Base-by-base conservation (phyloP, 768 basidiomycete species). In the Xerocomus spinulosus region DNA sequence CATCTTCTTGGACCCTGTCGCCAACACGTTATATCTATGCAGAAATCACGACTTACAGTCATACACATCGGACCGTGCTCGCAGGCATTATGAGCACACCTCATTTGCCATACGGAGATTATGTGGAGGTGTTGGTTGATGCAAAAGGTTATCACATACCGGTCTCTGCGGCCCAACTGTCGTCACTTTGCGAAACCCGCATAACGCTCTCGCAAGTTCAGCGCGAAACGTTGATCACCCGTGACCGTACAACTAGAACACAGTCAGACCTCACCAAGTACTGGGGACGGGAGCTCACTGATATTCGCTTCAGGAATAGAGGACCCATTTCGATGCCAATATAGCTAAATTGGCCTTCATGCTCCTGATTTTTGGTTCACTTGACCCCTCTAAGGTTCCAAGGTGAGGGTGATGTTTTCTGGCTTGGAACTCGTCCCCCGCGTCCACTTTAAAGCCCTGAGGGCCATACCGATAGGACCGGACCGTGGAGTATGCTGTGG, bases 291-390 rank as follows among this genome's bases (percentile, higher is more conserved):
- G n/a, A 30, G 70, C 81, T 54, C 48, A 85, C 83, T 83, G 77
- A 58, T 82, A 83, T 48, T 74, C 66, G 9, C 82, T 82, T 71
- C 75, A 76, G 42, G 75, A 73, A 61, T 83, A 85, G 41, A 51
- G 45, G 23, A 43, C 24, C 40, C 26, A 13, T 28, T 14, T 13
- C 14, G 10, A 42, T 14, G 15, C 18, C n/a, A 26, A 21, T 17
- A 29, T 1, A 18, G 33, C 20, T 15, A 30, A 33, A 40, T 44
- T 38, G 44, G 61, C 70, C 57, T 50, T 63, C 59, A 35, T 42
- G 47, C 36, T 55, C 52, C 10, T 63, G 55, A 46, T 40, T 26
- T 34, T 58, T 62, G 43, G 68, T 61, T 17, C 46, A n/a, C n/a
- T n/a, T n/a, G n/a, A n/a, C n/a, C n/a, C n/a, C n/a, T n/a, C n/a